Conservation (phyloP, 495 filamentous ascomycete genomes). For the Penicillium angulare region DNA sequence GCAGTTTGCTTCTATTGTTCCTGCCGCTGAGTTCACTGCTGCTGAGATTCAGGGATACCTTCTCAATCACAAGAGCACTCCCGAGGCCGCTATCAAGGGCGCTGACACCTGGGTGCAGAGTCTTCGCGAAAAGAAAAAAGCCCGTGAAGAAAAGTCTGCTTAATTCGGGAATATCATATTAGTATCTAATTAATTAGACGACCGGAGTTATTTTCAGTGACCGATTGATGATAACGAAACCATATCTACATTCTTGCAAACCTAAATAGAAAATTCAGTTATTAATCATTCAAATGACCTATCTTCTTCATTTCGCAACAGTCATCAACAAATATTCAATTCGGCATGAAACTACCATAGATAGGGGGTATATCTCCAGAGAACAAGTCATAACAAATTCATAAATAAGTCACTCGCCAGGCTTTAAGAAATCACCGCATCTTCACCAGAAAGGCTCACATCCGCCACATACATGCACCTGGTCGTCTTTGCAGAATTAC, state of each 20-base stretch:
- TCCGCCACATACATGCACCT: slow-evolving; percentile 34
- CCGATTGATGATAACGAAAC: background rate
- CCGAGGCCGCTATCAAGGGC: slow-evolving; percentile 56
- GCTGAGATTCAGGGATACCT: slow-evolving; percentile 79
- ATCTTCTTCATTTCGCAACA: no score
- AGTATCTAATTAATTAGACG: background rate
- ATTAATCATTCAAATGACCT: no score
- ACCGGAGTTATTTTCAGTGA: background rate
- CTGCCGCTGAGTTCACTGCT: slow-evolving; percentile 63
- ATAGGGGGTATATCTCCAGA: no score
- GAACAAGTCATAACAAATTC: no score
- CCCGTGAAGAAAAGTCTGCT: slow-evolving; percentile 8
- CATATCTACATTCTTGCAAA: background rate
- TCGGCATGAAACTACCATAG: no score
- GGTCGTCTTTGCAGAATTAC: slow-evolving; percentile 25
- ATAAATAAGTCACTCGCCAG: background rate
- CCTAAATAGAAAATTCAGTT: no score
- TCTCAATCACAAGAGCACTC: slow-evolving; percentile 63
- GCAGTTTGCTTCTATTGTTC: slow-evolving; percentile 61
- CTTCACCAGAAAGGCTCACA: slow-evolving; percentile 26
- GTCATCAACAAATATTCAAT: no score
- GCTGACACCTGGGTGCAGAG: slow-evolving; percentile 57
- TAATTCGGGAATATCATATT: background rate
- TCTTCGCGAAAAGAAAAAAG: slow-evolving; percentile 52
- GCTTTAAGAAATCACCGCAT: slow-evolving; percentile 23